Conservation (phyloP, 2,329 filamentous ascomycete species). For the Pseudocercospora fijiensis region DNA sequence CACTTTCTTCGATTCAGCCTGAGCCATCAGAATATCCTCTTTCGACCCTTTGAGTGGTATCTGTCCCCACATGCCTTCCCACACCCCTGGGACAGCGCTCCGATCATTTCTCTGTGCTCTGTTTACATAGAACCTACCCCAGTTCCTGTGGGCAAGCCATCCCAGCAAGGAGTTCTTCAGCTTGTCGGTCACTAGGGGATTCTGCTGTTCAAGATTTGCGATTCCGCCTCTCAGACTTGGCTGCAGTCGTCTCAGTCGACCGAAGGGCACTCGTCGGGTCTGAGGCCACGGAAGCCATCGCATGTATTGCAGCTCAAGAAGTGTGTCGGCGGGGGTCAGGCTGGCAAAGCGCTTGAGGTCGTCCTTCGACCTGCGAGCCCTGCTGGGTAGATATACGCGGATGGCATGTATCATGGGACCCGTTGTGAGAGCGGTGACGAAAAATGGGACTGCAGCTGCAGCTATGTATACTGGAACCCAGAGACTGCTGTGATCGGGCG, state of each 20-base stretch:
- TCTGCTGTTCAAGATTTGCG: slow-evolving; percentile 35
- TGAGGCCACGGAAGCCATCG: slow-evolving; percentile 43
- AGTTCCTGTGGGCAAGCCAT: slow-evolving; percentile 20
- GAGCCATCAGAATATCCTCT: background rate
- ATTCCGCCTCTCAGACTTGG: slow-evolving; percentile 21
- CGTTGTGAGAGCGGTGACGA: slow-evolving; percentile 63
- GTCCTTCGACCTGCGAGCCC: slow-evolving; percentile 61
- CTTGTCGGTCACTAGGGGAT: slow-evolving; percentile 18
- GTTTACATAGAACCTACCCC: slow-evolving; percentile 31
- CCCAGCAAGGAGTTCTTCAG: slow-evolving; percentile 9
- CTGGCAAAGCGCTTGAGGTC: slow-evolving; percentile 53
- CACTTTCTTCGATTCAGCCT: background rate
- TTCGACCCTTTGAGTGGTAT: slow-evolving; percentile 24
- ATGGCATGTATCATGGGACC: slow-evolving; percentile 72
- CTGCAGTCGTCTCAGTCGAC: slow-evolving; percentile 31
- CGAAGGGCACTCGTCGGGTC: slow-evolving; percentile 30
- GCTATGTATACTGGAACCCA: slow-evolving; percentile 45
- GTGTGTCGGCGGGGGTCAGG: slow-evolving; percentile 45
- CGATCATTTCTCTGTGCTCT: slow-evolving; percentile 23
- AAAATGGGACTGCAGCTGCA: slow-evolving; percentile 63
- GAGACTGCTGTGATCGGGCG: slow-evolving; percentile 46
- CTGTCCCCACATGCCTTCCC: slow-evolving; percentile 35
- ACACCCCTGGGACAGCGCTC: slow-evolving; percentile 30
- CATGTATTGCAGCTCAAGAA: slow-evolving; percentile 44
- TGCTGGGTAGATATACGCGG: slow-evolving; percentile 65